Conservation (phyloP, 306 rosid genomes). For the Trichosanthes truncata region DNA sequence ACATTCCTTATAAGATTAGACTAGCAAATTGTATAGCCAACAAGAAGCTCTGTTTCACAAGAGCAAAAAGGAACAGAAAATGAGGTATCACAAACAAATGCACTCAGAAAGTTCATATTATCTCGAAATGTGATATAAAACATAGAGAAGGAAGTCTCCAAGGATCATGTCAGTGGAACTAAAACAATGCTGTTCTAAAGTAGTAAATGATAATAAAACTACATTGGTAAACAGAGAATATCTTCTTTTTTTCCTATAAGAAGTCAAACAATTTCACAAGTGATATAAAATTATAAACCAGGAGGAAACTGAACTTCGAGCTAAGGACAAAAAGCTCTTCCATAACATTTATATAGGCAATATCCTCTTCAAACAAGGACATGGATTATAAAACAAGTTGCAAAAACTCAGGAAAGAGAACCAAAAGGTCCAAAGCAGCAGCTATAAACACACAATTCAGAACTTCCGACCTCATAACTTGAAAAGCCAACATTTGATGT, state of each 20-base stretch:
- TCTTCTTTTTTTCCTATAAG: background rate
- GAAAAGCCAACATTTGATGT: background rate
- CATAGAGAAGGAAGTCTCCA: background rate
- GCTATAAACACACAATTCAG: background rate
- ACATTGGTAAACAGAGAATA: background rate
- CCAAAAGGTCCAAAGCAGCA: background rate
- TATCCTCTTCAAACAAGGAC: background rate
- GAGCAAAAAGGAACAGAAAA: background rate
- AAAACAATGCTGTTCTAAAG: background rate
- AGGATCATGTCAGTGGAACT: background rate
- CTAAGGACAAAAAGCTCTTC: background rate
- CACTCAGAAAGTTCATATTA: background rate
- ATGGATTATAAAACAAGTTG: background rate
- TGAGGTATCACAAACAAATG: background rate
- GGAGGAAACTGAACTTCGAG: too few species aligned
- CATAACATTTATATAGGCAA: background rate
- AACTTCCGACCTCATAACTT: background rate
- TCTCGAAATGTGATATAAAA: background rate
- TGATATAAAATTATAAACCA: background rate
- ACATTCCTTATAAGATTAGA: background rate
- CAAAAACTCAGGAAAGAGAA: background rate
- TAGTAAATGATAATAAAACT: background rate
- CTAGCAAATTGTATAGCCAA: background rate
- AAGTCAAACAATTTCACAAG: background rate
- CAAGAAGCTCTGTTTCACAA: background rate